Evolutionary conservation across 345 rosid species (phyloP).

Genomic region (Boechera divaricarpa): DNA sequence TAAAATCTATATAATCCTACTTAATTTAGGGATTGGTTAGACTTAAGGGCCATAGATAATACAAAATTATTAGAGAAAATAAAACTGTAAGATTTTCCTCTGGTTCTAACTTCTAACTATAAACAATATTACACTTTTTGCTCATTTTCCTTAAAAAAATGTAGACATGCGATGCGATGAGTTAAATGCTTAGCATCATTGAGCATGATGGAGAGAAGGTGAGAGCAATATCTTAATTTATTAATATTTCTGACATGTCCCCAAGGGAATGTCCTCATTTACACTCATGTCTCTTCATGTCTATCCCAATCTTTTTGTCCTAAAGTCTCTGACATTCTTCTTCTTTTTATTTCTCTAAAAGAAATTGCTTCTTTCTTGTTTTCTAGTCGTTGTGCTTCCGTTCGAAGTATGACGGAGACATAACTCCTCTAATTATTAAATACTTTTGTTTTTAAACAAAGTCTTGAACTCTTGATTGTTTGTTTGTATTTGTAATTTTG

Average conservation of each 20-base stretch:
- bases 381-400: not conserved
- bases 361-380: not conserved
- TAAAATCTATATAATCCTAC: not conserved
- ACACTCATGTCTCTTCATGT: conserved; percentile 41
- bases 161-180: conserved; percentile 31
- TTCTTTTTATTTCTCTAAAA: not conserved
- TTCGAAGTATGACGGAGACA: not conserved
- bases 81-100: not conserved
- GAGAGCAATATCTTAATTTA: conserved; percentile 24
- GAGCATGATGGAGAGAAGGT: conserved; percentile 35
- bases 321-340: conserved; percentile 40
- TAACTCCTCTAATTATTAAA: not conserved
- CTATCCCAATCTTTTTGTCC: conserved; percentile 36
- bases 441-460: too few species aligned
- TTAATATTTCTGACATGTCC: conserved; percentile 37
- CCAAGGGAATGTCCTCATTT: conserved; percentile 44
- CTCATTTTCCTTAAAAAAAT: not conserved
- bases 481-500: too few species aligned
- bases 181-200: conserved; percentile 41
- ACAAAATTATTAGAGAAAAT: not conserved
- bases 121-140: conserved; percentile 14
- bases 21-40: conserved; percentile 2
- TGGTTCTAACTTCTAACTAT: not conserved
- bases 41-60: not conserved
- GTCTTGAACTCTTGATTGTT: not conserved